Evolutionary conservation across 805 yeast species (phyloP).

Genomic region (Teunomyces panamensis): DNA sequence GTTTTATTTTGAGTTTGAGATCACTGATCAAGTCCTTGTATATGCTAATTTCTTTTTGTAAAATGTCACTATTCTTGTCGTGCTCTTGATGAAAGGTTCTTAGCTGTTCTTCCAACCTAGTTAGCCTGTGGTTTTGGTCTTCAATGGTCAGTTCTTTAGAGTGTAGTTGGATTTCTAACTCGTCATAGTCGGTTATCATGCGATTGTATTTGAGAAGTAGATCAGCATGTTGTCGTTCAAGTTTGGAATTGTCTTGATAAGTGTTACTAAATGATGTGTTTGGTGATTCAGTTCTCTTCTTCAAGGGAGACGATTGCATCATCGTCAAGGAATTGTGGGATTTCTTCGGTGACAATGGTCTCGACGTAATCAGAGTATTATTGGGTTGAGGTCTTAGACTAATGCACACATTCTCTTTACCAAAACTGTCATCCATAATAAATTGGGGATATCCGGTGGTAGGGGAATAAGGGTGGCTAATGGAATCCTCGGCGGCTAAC

Average conservation of each 20-base stretch:
- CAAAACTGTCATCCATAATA: constrained; percentile 5
- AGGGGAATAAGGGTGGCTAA: neutral
- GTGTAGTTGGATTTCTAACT: constrained; percentile 30
- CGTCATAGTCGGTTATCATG: constrained; percentile 24
- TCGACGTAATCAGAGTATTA: neutral
- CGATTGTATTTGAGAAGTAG: constrained; percentile 25
- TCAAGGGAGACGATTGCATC: constrained; percentile 2
- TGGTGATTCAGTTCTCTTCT: neutral
- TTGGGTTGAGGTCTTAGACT: constrained; percentile 9
- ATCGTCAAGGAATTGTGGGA: constrained; percentile 2
- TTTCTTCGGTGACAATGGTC: constrained; percentile 2
- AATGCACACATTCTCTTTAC: constrained; percentile 12
- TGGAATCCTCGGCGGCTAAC: neutral
- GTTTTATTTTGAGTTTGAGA: constrained; percentile 23
- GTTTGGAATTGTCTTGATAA: constrained; percentile 7
- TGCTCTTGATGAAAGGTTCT: constrained; percentile 28
- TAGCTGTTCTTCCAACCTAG: constrained; percentile 26
- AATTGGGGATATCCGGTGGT: neutral
- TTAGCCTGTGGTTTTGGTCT: constrained; percentile 25
- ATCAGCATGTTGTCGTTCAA: constrained; percentile 30
- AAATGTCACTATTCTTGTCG: constrained; percentile 23
- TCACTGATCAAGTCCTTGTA: constrained; percentile 34
- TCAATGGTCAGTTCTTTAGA: constrained; percentile 21
- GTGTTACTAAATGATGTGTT: neutral
- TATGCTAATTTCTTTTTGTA: constrained; percentile 26